These are phyloP conservation scores for Vachellia pachyceras DNA, from an alignment of 306 rosid genomes.

Conservation along the genomic window DNA sequence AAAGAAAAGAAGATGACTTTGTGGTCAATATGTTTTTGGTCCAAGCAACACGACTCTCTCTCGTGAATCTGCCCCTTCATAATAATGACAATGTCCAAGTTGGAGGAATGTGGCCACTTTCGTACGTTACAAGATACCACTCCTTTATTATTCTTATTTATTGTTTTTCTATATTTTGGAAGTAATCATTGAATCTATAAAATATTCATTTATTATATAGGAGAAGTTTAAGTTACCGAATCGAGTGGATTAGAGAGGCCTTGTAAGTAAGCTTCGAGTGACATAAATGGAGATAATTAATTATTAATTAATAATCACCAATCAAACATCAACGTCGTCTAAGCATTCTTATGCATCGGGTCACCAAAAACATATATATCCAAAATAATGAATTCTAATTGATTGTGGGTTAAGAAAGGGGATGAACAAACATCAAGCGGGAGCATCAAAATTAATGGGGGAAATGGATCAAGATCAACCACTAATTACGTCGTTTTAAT, in stretches of 20 bases:
- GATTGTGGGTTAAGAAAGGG: conserved; percentile 37
- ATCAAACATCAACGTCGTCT: conserved; percentile 31
- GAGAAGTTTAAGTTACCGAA: background rate
- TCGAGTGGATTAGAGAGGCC: background rate
- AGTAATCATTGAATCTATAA: conserved; percentile 36
- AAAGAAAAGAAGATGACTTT: background rate
- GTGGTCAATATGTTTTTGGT: conserved; percentile 45
- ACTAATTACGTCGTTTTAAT: conserved; percentile 24
- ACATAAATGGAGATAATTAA: conserved; percentile 28
- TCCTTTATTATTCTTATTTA: background rate
- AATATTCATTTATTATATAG: background rate
- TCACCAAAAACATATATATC: conserved; percentile 28
- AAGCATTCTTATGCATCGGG: conserved; percentile 39
- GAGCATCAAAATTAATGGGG: conserved; percentile 41
- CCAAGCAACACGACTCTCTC: conserved; percentile 18
- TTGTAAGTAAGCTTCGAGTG: conserved; percentile 37
- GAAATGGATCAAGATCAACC: conserved; percentile 16
- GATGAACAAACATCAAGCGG: conserved; percentile 26
- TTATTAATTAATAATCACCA: background rate
- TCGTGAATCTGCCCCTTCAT: conserved; percentile 1
- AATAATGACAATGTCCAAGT: conserved; percentile 54
- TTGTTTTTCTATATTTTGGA: background rate
- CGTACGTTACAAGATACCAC: conserved; percentile 46
- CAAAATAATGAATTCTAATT: conserved; percentile 12
- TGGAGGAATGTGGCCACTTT: conserved; percentile 45